These are phyloP conservation scores for Mycosarcoma maydis DNA, from an alignment of 1,284 basidiomycete species.

Conservation along the genomic window DNA sequence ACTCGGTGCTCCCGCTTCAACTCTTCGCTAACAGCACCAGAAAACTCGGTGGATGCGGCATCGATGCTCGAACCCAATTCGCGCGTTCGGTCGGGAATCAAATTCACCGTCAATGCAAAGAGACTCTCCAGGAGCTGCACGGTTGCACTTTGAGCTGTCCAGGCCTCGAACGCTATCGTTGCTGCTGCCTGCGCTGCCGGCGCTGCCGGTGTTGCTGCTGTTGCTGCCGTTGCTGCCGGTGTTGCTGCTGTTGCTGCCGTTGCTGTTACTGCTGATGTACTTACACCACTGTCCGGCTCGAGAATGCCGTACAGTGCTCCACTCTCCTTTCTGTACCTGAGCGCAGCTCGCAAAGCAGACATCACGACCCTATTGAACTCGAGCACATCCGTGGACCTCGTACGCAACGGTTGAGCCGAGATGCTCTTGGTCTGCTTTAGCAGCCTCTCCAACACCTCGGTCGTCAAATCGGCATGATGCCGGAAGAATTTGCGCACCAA, in stretches of 20 bases:
- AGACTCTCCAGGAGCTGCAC: slow-evolving; percentile 79
- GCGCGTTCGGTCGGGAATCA: slow-evolving; percentile 70
- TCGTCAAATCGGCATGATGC: slow-evolving; percentile 70
- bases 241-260: neutral
- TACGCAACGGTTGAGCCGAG: slow-evolving; percentile 16
- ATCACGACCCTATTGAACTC: slow-evolving; percentile 80
- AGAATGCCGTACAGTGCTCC: slow-evolving; percentile 78
- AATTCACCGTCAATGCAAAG: slow-evolving; percentile 75
- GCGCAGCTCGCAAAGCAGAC: slow-evolving; percentile 77
- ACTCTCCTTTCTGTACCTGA: slow-evolving; percentile 79
- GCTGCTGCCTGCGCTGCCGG: slow-evolving; percentile 33
- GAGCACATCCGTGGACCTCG: slow-evolving; percentile 22
- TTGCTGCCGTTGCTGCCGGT: slow-evolving; percentile 67
- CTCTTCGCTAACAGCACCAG: slow-evolving; percentile 51
- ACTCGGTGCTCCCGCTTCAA: slow-evolving; percentile 53
- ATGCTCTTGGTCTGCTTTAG: slow-evolving; percentile 20
- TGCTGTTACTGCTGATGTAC: neutral
- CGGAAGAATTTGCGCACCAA: slow-evolving; percentile 86
- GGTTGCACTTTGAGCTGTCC: slow-evolving; percentile 79
- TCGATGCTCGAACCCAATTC: slow-evolving; percentile 70
- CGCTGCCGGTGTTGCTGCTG: neutral
- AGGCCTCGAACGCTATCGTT: slow-evolving; percentile 75
- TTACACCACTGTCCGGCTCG: neutral
- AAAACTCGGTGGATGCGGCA: slow-evolving; percentile 52
- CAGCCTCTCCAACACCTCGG: slow-evolving; percentile 37